phyloP scores from a whole-genome alignment of 768 basidiomycete genomes.

The Boletus reticulatus region DNA sequence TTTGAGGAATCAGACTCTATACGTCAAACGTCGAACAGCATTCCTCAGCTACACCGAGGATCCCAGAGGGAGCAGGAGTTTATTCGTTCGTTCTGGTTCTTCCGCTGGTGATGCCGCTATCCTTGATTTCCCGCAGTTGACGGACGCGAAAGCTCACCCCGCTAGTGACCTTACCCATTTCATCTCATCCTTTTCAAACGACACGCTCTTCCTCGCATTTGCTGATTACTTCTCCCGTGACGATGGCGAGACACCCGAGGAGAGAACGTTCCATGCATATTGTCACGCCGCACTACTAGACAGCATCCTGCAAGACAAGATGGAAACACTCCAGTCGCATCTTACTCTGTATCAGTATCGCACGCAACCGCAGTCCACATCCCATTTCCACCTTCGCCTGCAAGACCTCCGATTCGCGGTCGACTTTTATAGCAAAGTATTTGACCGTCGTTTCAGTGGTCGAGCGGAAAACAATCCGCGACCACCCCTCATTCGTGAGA shows the following conservation, averaged over 20 bases:
- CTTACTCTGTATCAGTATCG: conserved; percentile 70
- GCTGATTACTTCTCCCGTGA: conserved; percentile 74
- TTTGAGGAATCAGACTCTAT: conserved; percentile 76
- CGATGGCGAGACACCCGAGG: conserved; percentile 55
- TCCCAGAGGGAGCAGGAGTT: conserved; percentile 86
- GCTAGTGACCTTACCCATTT: conserved; percentile 79
- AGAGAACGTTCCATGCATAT: conserved; percentile 64
- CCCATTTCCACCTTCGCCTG: conserved; percentile 63
- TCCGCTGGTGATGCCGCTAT: conserved; percentile 82
- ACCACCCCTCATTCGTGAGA: conserved; percentile 69
- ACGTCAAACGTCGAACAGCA: conserved; percentile 89
- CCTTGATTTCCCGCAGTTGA: conserved; percentile 80
- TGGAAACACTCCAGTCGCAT: conserved; percentile 71
- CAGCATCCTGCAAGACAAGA: conserved; percentile 89
- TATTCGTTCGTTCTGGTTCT: conserved; percentile 85
- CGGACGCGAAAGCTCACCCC: conserved; percentile 62
- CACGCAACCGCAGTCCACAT: conserved; percentile 52
- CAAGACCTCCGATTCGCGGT: conserved; percentile 73
- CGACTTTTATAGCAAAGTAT: conserved; percentile 76
- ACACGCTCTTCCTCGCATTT: conserved; percentile 74
- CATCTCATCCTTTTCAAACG: conserved; percentile 84
- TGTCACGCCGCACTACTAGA: conserved; percentile 79
- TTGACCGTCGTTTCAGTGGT: conserved; percentile 73
- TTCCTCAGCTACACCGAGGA: conserved; percentile 94
- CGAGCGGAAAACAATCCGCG: conserved; percentile 62